These are phyloP conservation scores for Phallus indusiatus DNA, from an alignment of 768 basidiomycete species.

Conservation along the genomic window DNA sequence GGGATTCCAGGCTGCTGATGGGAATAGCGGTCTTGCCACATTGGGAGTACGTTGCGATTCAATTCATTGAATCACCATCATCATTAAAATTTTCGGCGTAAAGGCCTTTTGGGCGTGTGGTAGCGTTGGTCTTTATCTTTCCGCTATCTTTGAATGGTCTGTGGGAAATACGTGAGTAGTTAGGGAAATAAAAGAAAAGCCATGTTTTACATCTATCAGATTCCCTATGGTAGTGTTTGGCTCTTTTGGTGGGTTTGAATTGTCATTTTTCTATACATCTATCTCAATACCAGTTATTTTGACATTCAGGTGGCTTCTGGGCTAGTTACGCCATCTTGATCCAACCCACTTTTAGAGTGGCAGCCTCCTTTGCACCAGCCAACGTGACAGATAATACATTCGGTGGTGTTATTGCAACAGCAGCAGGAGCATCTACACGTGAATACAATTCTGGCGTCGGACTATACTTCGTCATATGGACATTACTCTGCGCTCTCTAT, in stretches of 20 bases:
- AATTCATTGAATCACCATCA: not conserved
- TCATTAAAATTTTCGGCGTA: not conserved
- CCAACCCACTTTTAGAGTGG: slow-evolving; percentile 7
- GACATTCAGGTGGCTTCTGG: slow-evolving; percentile 10
- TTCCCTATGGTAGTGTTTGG: slow-evolving; percentile 8
- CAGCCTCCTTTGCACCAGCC: slow-evolving; percentile 7
- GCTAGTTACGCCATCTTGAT: slow-evolving; percentile 6
- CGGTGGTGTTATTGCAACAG: not conserved
- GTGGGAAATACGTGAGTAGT: slow-evolving; percentile 8
- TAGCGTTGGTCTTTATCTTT: slow-evolving; percentile 6
- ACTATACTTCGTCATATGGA: slow-evolving; percentile 9
- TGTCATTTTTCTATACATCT: not conserved
- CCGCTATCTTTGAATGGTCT: slow-evolving; percentile 6
- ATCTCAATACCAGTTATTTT: not conserved
- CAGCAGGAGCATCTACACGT: slow-evolving; percentile 5
- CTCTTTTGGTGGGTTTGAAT: slow-evolving; percentile 6
- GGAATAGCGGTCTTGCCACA: slow-evolving; percentile 3
- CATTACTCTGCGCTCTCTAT: slow-evolving; percentile 5
- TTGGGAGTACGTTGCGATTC: not conserved
- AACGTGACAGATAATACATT: slow-evolving; percentile 5
- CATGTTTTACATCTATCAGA: not conserved
- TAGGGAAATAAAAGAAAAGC: too few relatives aligned
- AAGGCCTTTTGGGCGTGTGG: slow-evolving; percentile 9
- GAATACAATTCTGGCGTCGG: slow-evolving; percentile 9
- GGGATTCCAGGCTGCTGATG: slow-evolving; percentile 7